These are phyloP conservation scores for Schwanniomyces vanrijiae DNA, from an alignment of 805 yeast species.

Conservation along the genomic window DNA sequence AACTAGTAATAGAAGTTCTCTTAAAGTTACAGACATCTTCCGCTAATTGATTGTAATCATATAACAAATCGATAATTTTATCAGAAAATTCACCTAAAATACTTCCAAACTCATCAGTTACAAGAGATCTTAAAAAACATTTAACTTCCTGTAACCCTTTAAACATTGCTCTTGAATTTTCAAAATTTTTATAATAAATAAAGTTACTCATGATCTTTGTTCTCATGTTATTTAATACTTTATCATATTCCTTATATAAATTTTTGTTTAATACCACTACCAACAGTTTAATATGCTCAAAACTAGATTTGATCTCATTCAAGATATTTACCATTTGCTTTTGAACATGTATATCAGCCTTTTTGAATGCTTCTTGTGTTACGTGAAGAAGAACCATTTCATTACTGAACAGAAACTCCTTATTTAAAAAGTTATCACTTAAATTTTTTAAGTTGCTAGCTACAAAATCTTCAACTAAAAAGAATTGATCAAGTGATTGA, in stretches of 20 bases:
- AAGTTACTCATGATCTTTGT: slow-evolving; percentile 11
- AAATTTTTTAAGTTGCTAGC: slow-evolving; percentile 6
- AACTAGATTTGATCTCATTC: slow-evolving; percentile 2
- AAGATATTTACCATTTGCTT: slow-evolving; percentile 3
- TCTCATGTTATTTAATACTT: slow-evolving; percentile 5
- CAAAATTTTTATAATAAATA: slow-evolving; percentile 7
- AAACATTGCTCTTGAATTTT: slow-evolving; percentile 15
- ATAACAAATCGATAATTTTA: slow-evolving; percentile 11
- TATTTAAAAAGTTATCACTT: slow-evolving; percentile 3
- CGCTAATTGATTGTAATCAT: slow-evolving; percentile 9
- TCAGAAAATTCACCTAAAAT: slow-evolving; percentile 7
- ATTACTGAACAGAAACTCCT: slow-evolving; percentile 4
- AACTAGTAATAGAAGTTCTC: background rate
- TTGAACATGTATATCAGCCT: background rate
- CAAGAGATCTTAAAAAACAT: slow-evolving; percentile 4
- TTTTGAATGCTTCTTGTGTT: background rate
- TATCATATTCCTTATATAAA: slow-evolving; percentile 5
- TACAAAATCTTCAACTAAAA: slow-evolving; percentile 8
- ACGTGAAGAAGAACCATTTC: slow-evolving; percentile 5
- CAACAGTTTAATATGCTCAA: slow-evolving; percentile 3
- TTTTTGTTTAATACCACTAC: slow-evolving; percentile 7
- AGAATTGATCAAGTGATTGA: slow-evolving; percentile 5
- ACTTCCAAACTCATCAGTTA: slow-evolving; percentile 8
- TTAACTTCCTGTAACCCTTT: slow-evolving; percentile 11
- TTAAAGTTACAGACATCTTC: slow-evolving; percentile 2